Evolutionary conservation across 2,329 filamentous ascomycete genomes (phyloP), one percentile per base, ranked within the genome.

Genomic region (Aspergillus nomiae): DNA sequence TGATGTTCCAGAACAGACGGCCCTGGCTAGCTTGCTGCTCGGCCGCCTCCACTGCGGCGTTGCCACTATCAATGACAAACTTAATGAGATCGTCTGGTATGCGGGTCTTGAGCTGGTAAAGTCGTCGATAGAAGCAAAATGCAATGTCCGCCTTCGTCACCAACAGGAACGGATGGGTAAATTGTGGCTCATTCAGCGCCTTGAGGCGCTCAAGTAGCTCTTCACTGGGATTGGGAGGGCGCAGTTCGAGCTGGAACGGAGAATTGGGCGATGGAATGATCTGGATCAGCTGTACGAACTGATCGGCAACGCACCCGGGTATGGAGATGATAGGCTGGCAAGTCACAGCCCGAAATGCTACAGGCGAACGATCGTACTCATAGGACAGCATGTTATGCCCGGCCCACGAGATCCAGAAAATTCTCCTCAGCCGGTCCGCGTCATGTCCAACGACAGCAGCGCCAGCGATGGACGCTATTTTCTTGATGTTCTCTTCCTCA

Each of bases 361-460:
- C 73, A 57, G 73, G n/a, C 11, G 73, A 73, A 36, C 65, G 68
- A 66, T 76, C 73, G 32, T 70, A 69, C 65, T 76, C 73, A 63
- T 75, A 76, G 5, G 71, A 76, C 7, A 76, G 62, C 69, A 76
- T 74, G 12, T 60, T 58, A 62, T 76, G 73, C 9, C 66, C 74
- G 5, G 73, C 72, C 74, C 74, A 76, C 2, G 70, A 67, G 60
- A 75, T 65, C 74, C 73, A 76, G 53, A 76, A 76, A n/a, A 76
- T 75, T 21, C 73, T 56, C 55, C 72, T 68, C 57, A 75, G 64
- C 3, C 73, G 70, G 56, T 76, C 74, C 2, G 66, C 68, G 67
- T 75, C 73, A 67, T 75, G 65, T 24, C 74, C 73, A 56, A 66
- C 19, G 4, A 21, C 51, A 32, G 62, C 67, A n/a, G 69, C 65